These are phyloP conservation scores for Rhizopus microsporus DNA, from an alignment of 371 early-diverging fungal species.

Conservation along the genomic window DNA sequence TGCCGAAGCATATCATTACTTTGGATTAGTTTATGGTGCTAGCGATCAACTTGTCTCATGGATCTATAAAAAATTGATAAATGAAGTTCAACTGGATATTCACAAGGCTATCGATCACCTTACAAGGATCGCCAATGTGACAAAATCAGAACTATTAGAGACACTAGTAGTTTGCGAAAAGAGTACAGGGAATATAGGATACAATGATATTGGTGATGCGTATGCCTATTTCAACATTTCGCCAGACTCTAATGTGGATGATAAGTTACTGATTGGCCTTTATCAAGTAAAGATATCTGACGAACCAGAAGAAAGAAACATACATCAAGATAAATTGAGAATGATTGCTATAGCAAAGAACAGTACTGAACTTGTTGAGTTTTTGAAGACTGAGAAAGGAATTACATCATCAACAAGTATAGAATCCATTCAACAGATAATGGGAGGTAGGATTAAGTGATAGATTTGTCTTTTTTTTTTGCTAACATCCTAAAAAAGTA, in stretches of 20 bases:
- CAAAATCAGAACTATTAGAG: constrained; percentile 38
- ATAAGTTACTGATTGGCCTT: constrained; percentile 33
- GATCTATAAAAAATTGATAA: constrained; percentile 38
- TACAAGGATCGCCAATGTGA: constrained; percentile 34
- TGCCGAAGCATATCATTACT: constrained; percentile 26
- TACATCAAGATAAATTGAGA: constrained; percentile 32
- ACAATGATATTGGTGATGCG: constrained; percentile 51
- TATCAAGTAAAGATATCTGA: constrained; percentile 36
- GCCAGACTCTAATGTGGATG: constrained; percentile 29
- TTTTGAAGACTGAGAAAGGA: constrained; percentile 30
- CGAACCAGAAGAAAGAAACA: constrained; percentile 30
- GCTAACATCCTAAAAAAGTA: constrained; percentile 2
- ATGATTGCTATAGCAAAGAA: constrained; percentile 36
- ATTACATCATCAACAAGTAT: constrained; percentile 7
- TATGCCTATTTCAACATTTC: constrained; percentile 54
- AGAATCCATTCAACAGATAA: constrained; percentile 13
- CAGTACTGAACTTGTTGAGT: constrained; percentile 26
- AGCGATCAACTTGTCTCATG: constrained; percentile 51
- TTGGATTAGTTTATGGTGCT: constrained; percentile 55
- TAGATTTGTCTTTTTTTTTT: not conserved
- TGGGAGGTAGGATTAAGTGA: constrained; percentile 17
- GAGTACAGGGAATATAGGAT: constrained; percentile 47
- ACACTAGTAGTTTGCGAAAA: constrained; percentile 49
- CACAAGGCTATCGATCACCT: constrained; percentile 46
- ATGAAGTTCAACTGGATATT: constrained; percentile 30